These are phyloP conservation scores for Saussurea involucrata DNA, from an alignment of 129 eudicot genomes.

Conservation along the genomic window DNA sequence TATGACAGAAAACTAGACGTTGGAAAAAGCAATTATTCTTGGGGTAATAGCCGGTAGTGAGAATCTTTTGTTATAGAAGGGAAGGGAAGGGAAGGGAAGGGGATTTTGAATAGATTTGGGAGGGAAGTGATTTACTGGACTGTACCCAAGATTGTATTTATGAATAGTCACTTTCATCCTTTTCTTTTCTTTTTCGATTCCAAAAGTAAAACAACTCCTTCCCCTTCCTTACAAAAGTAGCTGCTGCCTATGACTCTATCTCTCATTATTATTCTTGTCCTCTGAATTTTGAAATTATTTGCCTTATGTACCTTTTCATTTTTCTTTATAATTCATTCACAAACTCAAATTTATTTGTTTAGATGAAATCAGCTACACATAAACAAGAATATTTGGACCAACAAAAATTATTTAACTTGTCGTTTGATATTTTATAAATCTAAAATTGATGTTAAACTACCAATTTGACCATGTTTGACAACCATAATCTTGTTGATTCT, in stretches of 20 bases:
- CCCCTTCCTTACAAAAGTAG: constrained; percentile 2
- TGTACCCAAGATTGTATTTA: constrained; percentile 17
- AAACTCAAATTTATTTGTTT: background rate
- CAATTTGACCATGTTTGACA: too few relatives aligned
- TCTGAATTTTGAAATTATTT: background rate
- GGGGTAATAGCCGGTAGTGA: background rate
- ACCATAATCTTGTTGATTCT: too few relatives aligned
- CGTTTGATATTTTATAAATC: background rate
- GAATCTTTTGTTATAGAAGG: constrained; percentile 31
- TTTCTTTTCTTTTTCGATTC: constrained; percentile 5
- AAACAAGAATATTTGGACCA: background rate
- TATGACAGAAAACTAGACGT: background rate
- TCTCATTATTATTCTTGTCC: constrained; percentile 22
- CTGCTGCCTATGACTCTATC: constrained; percentile 11
- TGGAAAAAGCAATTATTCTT: constrained; percentile 25
- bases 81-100: constrained; percentile 2
- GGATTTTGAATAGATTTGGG: constrained; percentile 22
- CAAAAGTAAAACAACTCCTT: constrained; percentile 6
- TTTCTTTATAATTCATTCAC: background rate
- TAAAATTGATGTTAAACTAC: too few relatives aligned
- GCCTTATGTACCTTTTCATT: background rate
- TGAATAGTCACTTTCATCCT: constrained; percentile 37
- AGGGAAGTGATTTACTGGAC: constrained; percentile 8
- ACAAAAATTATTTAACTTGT: background rate
- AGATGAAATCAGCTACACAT: background rate